Base-by-base conservation (phyloP, 805 yeast species). In the Pichia phayaonensis region DNA sequence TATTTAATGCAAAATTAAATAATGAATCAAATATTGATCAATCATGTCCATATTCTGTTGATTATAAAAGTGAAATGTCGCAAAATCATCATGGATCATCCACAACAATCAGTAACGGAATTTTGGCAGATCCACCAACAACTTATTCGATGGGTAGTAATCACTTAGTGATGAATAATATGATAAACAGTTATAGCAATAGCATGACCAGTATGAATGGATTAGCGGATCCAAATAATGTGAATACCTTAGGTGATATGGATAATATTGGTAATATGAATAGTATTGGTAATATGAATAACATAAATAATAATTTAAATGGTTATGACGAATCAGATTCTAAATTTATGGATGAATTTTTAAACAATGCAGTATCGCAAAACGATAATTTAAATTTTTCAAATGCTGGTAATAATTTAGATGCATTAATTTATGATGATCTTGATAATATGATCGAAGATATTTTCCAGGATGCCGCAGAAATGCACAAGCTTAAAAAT, bases 391-490 rank as follows among this genome's bases (percentile, higher is more conserved):
- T 47, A 7, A 44, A 44, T 42, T 41, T 41, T 42, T 44, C 45
- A 18, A 47, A 38, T 40, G 16, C 20, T 16, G 46, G 43, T 3
- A 26, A 34, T 21, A 42, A 46, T 45, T 23, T 54, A 45, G 39
- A 51, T 11, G 55, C 51, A 24, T 42, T 59, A 34, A 31, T 56
- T n/a, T 53, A 48, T 38, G 61, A 54, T 4, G 49, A 58, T 46
- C 48, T 54, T 22, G 60, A 59, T 27, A 51, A 39, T 20, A 46
- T 58, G 40, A 38, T 59, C 26, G 52, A 57, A 18, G 52, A 52
- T 8, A 47, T 60, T 3, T 46, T 52, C 18, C 27, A 34, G 11
- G 60, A 51, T 39, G 31, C 38, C 11, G 16, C n/a, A 29, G 34
- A 29, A 29, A 29, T 29, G 34, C 4, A 29, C 24, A 23, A 5